Conservation (phyloP, 2,329 filamentous ascomycete genomes). For the Cryphonectria naterciae region DNA sequence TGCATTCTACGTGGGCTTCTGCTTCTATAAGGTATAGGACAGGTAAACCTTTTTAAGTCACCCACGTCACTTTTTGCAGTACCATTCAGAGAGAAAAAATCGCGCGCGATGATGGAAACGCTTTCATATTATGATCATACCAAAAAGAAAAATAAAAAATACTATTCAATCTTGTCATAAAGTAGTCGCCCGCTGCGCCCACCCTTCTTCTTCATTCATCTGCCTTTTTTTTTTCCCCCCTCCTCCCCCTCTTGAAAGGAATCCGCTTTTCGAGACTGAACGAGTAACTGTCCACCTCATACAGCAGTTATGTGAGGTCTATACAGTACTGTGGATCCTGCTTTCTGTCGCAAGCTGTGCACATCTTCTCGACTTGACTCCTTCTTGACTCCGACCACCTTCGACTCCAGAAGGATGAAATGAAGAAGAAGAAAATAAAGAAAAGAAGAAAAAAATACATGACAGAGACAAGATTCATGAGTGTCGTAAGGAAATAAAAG, state of each 20-base stretch:
- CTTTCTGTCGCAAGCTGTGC: neutral
- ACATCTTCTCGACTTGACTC: neutral
- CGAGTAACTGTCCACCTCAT: constrained; percentile 11
- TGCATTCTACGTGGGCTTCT: constrained; percentile 90
- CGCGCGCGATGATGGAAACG: neutral
- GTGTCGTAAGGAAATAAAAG: neutral
- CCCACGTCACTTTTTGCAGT: neutral
- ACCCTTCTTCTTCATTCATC: neutral
- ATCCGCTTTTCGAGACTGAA: constrained; percentile 3
- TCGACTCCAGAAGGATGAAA: neutral
- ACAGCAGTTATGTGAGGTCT: neutral
- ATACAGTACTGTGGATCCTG: constrained; percentile 16
- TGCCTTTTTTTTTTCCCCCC: neutral
- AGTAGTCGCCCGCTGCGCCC: neutral
- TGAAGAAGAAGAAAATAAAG: neutral
- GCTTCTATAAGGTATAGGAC: constrained; percentile 87
- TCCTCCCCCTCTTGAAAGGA: neutral
- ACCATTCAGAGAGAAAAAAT: neutral
- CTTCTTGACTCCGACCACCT: neutral
- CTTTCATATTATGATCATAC: neutral
- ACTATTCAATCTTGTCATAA: neutral
- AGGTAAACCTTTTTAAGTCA: neutral
- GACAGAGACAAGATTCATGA: neutral
- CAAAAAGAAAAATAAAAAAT: neutral
- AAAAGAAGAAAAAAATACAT: neutral